These are phyloP conservation scores for Cercospora sp. DNA, from an alignment of 2,329 filamentous ascomycete genomes.

Conservation along the genomic window DNA sequence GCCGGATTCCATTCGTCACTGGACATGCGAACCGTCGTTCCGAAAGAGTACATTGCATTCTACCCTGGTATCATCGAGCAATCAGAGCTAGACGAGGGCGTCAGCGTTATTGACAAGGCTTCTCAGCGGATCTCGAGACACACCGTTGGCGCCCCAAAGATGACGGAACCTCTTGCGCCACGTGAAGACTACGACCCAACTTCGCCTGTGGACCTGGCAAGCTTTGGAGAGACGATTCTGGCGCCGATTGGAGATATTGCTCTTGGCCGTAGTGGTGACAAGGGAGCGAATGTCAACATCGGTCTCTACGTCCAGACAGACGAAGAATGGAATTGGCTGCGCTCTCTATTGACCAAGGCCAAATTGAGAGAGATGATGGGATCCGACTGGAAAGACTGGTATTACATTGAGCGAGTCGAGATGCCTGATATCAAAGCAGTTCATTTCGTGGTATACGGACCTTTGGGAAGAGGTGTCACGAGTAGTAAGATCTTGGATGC, in stretches of 20 bases:
- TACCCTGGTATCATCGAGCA: slow-evolving; percentile 31
- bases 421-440: slow-evolving; percentile 44
- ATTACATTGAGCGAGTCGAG: slow-evolving; percentile 43
- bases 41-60: slow-evolving; percentile 32
- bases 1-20: slow-evolving; percentile 33
- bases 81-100: slow-evolving; percentile 28
- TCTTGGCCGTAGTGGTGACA: slow-evolving; percentile 37
- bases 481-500: slow-evolving; percentile 30
- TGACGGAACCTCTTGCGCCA: slow-evolving; percentile 25
- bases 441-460: slow-evolving; percentile 40
- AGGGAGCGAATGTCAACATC: slow-evolving; percentile 36
- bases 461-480: slow-evolving; percentile 30
- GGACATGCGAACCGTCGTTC: slow-evolving; percentile 30
- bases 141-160: slow-evolving; percentile 30
- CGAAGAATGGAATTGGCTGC: slow-evolving; percentile 38
- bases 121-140: slow-evolving; percentile 20
- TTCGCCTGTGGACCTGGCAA: slow-evolving; percentile 32
- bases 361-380: slow-evolving; percentile 35
- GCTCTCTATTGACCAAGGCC: slow-evolving; percentile 30
- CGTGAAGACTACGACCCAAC: slow-evolving; percentile 39
- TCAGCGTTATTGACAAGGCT: slow-evolving; percentile 29
- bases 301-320: slow-evolving; percentile 44
- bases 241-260: slow-evolving; percentile 41
- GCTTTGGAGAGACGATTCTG: slow-evolving; percentile 41
- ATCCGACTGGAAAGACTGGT: slow-evolving; percentile 34